Evolutionary conservation across 2,329 filamentous ascomycete species (phyloP).

Genomic region (Penicillium griseofulvum): DNA sequence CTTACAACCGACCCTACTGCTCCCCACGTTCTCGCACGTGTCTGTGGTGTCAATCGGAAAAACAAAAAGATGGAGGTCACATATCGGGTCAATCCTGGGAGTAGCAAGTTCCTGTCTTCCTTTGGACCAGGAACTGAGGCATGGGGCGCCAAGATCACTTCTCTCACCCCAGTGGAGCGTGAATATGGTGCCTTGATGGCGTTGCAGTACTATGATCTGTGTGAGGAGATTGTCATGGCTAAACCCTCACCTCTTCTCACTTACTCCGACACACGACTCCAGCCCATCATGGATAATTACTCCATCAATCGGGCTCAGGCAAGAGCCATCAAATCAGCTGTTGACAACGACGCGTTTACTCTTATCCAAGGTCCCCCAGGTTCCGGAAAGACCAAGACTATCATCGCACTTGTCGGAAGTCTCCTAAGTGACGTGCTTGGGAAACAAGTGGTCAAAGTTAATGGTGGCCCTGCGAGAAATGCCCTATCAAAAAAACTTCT

Average conservation of each 20-base stretch:
- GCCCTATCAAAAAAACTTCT: conserved; percentile 74
- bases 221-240: conserved; percentile 84
- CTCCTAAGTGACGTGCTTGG: conserved; percentile 64
- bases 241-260: conserved; percentile 84
- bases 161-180: conserved; percentile 89
- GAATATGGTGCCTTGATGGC: conserved; percentile 91
- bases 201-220: conserved; percentile 91
- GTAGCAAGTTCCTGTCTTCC: conserved; percentile 59
- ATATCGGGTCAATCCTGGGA: conserved; percentile 70
- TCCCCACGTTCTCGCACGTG: conserved; percentile 80
- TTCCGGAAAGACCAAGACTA: conserved; percentile 98
- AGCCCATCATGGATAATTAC: conserved; percentile 71
- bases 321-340: conserved; percentile 83
- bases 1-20: conserved; percentile 65
- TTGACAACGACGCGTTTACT: conserved; percentile 96
- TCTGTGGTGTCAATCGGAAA: conserved; percentile 77
- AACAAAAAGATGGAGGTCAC: conserved; percentile 79
- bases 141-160: conserved; percentile 78
- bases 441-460: conserved; percentile 49
- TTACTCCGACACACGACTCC: conserved; percentile 72
- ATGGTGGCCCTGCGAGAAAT: conserved; percentile 36
- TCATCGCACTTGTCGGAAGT: conserved; percentile 90
- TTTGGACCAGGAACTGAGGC: conserved; percentile 70
- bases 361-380: conserved; percentile 93
- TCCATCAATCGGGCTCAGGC: conserved; percentile 85